Conservation (phyloP, 768 basidiomycete genomes). For the Tephrocybe sp. region DNA sequence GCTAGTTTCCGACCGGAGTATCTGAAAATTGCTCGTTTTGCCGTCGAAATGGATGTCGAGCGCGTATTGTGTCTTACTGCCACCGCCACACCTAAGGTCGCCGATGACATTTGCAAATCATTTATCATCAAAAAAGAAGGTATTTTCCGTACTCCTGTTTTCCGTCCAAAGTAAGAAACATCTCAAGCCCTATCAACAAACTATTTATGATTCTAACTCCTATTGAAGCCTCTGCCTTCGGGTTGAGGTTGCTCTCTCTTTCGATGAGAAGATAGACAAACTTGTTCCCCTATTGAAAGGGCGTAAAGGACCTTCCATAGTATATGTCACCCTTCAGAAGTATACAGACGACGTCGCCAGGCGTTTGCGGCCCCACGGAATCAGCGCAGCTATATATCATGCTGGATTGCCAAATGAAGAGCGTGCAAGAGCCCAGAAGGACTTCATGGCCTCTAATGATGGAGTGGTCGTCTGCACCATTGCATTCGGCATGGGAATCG, state of each 20-base stretch:
- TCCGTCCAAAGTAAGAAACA: slow-evolving; percentile 16
- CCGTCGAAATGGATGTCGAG: slow-evolving; percentile 11
- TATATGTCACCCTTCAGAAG: slow-evolving; percentile 17
- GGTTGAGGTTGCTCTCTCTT: slow-evolving; percentile 10
- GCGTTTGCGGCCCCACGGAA: slow-evolving; percentile 7
- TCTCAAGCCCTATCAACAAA: too few species aligned
- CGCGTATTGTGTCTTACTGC: slow-evolving; percentile 18
- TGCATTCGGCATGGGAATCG: slow-evolving; percentile 17
- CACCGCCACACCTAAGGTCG: slow-evolving; percentile 13
- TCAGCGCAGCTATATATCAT: slow-evolving; percentile 15
- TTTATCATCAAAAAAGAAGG: slow-evolving; percentile 14
- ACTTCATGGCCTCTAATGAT: slow-evolving; percentile 9
- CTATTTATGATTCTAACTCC: too few species aligned
- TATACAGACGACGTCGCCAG: slow-evolving; percentile 10
- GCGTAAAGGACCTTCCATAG: slow-evolving; percentile 13
- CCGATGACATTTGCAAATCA: slow-evolving; percentile 9
- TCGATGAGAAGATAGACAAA: slow-evolving; percentile 9
- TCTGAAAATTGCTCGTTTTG: slow-evolving; percentile 17
- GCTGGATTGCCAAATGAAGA: slow-evolving; percentile 13
- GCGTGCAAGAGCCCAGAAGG: slow-evolving; percentile 9
- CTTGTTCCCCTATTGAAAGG: slow-evolving; percentile 13
- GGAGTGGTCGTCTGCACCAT: slow-evolving; percentile 16
- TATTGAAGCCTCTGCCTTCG: slow-evolving; percentile 10
- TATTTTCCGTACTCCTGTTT: slow-evolving; percentile 14
- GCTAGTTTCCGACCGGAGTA: slow-evolving; percentile 17